Evolutionary conservation across 2,329 filamentous ascomycete genomes (phyloP).

Genomic region (Exserohilum turcica): DNA sequence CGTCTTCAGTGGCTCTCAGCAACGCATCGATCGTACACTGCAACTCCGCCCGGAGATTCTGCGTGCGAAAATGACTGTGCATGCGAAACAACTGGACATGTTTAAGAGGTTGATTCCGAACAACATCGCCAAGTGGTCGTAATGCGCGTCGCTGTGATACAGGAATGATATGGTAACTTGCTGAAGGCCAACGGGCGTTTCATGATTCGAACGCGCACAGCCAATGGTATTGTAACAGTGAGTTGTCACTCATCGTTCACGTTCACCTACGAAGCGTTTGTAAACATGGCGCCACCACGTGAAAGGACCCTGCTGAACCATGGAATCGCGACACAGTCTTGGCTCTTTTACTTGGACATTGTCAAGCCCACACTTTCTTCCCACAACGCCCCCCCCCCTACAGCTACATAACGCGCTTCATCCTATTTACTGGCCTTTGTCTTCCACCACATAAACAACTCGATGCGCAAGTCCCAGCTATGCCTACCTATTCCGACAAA

Average conservation of each 20-base stretch:
- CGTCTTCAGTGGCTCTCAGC: conserved; percentile 48
- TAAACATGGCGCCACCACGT: background rate
- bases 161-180: no score
- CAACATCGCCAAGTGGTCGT: conserved; percentile 45
- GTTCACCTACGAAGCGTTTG: background rate
- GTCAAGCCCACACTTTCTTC: background rate
- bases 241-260: background rate
- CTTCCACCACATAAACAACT: background rate
- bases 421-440: no score
- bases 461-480: background rate
- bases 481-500: background rate
- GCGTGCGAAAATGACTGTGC: conserved; percentile 35
- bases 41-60: conserved; percentile 37
- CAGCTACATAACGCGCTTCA: background rate
- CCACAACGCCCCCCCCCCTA: no score
- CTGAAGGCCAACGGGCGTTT: background rate
- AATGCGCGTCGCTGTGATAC: background rate
- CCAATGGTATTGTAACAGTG: background rate
- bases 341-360: background rate
- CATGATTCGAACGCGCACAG: no score
- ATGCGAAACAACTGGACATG: conserved; percentile 45
- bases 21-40: conserved; percentile 49
- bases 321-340: background rate
- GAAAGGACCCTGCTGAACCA: background rate
- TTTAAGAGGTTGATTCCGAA: conserved; percentile 45